Conservation (phyloP, 768 basidiomycete genomes). For the Suillus subalutaceus region DNA sequence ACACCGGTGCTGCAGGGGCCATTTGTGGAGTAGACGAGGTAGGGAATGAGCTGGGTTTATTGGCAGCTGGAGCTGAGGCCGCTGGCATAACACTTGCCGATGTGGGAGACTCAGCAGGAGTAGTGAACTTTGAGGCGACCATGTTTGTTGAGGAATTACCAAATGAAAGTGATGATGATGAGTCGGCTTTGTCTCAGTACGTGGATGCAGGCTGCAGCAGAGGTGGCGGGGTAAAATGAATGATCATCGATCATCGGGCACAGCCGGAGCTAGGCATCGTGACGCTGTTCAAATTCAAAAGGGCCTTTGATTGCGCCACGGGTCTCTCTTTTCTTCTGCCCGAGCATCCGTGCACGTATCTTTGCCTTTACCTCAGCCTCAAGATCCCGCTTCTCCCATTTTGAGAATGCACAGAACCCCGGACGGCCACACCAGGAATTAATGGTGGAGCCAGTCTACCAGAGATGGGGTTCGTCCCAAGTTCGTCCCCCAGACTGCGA, state of each 20-base stretch:
- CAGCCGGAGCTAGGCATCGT: constrained; percentile 23
- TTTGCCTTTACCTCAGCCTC: constrained; percentile 79
- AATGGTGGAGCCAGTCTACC: constrained; percentile 20
- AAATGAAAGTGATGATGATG: constrained; percentile 21
- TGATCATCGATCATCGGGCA: constrained; percentile 25
- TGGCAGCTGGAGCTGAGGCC: constrained; percentile 16
- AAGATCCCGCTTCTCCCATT: constrained; percentile 87
- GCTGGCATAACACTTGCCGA: constrained; percentile 19
- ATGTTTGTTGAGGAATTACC: constrained; percentile 6
- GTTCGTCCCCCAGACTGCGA: too few species aligned
- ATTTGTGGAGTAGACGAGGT: constrained; percentile 12
- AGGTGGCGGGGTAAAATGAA: constrained; percentile 30
- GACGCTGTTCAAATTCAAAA: constrained; percentile 24
- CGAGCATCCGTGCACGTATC: constrained; percentile 56
- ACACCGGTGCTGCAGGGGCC: constrained; percentile 14
- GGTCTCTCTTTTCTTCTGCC: constrained; percentile 43
- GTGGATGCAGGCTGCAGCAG: background rate
- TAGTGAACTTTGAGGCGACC: constrained; percentile 14
- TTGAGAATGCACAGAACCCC: constrained; percentile 56
- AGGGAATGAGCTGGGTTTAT: constrained; percentile 10
- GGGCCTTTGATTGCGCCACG: constrained; percentile 33
- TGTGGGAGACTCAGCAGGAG: background rate
- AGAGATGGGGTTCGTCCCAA: too few species aligned
- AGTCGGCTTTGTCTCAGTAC: constrained; percentile 18
- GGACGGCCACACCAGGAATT: constrained; percentile 37